Evolutionary conservation across 306 rosid genomes (phyloP), one percentile per base, ranked within the genome.

Genomic region (Phaseolus lunatus): DNA sequence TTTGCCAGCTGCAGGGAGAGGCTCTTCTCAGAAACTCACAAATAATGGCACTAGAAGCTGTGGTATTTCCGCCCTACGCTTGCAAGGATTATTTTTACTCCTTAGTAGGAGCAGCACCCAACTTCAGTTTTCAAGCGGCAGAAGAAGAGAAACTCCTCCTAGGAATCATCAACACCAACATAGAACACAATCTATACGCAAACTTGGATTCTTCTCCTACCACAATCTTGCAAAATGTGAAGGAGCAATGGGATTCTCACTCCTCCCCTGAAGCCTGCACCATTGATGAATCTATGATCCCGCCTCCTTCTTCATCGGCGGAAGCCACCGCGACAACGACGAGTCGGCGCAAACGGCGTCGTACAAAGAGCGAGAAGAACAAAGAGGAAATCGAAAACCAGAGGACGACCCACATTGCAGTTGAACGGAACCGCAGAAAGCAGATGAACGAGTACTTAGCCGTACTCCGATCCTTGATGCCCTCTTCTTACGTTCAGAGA

Each of bases 381-480:
- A 85, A 80, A 33, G 96, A 92, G 45, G 98, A 92, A 67, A 88
- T 94, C 19, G 98, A 94, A 85, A 94, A 89, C 80, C 96, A 92
- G 82, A 86, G 96, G 86, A 92, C 89, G 91, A 90, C 97, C 15
- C 97, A 92, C 93, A 94, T 94, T 88, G 87, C 92, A 0, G 96
- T 94, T 1, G 98, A 94, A 86, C 90, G 98, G 75, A 92, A 94
- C 70, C 90, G 98, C 23, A 85, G 98, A 15, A 90, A 89, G 58
- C 97, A 90, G 81, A 94, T 94, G 98, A 94, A 94, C 33, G 93
- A 94, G 35, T 94, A 94, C 82, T 90, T 94, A 0, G 78, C 93
- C 5, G 82, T 89, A 15, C 96, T 92, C 76, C 85, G 93, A 9
- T 89, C 98, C 5, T 78, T 92, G 84, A 92, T 94, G 98, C 98